phyloP scores from a whole-genome alignment of 2,329 filamentous ascomycete species.

The Coleophoma crateriformis region DNA sequence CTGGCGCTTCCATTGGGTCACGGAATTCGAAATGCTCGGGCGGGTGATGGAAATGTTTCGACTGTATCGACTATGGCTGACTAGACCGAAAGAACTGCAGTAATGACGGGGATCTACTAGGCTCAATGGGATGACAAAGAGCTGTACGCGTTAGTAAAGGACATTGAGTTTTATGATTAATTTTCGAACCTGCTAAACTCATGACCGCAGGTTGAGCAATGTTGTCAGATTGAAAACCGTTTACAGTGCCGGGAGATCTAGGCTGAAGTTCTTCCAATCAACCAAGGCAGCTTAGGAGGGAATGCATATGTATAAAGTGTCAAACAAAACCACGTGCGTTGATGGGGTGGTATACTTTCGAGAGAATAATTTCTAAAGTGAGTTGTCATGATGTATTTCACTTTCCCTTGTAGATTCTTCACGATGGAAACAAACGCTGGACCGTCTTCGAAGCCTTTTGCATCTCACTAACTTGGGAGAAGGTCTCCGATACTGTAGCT shows the following conservation, averaged over 20 bases:
- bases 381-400: neutral
- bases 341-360: neutral
- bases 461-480: neutral
- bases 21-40: neutral
- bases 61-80: neutral
- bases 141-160: neutral
- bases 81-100: neutral
- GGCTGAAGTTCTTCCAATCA: neutral
- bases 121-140: too few relatives aligned
- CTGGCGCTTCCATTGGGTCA: too few relatives aligned
- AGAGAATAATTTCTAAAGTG: neutral
- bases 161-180: neutral
- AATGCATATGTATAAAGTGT: neutral
- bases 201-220: too few relatives aligned
- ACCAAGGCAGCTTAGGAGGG: neutral
- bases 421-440: neutral
- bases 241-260: neutral
- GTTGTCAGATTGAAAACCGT: too few relatives aligned
- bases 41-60: neutral
- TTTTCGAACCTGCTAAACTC: neutral
- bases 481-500: too few relatives aligned
- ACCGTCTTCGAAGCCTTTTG: neutral
- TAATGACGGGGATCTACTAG: too few relatives aligned
- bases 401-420: neutral
- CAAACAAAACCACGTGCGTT: neutral